These are phyloP conservation scores for Cryptococcus neoformans DNA, from an alignment of 1,284 basidiomycete genomes.

Conservation along the genomic window DNA sequence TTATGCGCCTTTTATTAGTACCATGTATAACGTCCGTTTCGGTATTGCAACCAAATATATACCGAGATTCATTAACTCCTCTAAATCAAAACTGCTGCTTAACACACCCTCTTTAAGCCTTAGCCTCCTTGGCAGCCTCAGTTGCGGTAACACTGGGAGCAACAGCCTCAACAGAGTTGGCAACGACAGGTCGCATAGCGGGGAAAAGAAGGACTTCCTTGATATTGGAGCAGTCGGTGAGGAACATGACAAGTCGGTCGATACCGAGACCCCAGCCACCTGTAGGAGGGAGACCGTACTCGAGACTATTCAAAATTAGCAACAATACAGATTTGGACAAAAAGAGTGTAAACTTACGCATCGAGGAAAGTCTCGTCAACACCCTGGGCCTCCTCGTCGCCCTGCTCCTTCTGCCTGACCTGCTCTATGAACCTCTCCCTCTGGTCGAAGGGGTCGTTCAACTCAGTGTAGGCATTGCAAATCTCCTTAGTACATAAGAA, in stretches of 20 bases:
- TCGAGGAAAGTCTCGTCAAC: slow-evolving; percentile 93
- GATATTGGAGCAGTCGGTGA: slow-evolving; percentile 78
- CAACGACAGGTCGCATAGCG: slow-evolving; percentile 48
- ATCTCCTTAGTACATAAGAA: slow-evolving; percentile 99
- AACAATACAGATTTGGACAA: background rate
- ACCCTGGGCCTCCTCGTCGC: slow-evolving; percentile 97
- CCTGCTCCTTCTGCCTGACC: slow-evolving; percentile 88
- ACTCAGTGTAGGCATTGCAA: slow-evolving; percentile 96
- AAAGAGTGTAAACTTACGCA: slow-evolving; percentile 59
- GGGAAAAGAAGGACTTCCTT: slow-evolving; percentile 54
- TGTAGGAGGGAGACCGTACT: slow-evolving; percentile 96
- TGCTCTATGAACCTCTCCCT: slow-evolving; percentile 95
- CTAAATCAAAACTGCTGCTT: too few species aligned
- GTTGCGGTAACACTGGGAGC: slow-evolving; percentile 32
- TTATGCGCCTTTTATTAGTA: too few species aligned
- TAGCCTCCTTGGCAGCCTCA: slow-evolving; percentile 32
- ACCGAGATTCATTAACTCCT: too few species aligned
- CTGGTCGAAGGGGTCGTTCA: slow-evolving; percentile 98
- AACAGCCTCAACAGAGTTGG: slow-evolving; percentile 30
- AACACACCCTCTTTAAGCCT: background rate
- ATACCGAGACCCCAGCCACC: slow-evolving; percentile 96
- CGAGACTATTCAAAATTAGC: slow-evolving; percentile 59
- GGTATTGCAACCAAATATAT: too few species aligned
- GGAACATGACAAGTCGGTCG: slow-evolving; percentile 93
- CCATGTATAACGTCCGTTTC: too few species aligned